Evolutionary conservation across 2,329 filamentous ascomycete genomes (phyloP).

Genomic region (Zymoseptoria passerinii): DNA sequence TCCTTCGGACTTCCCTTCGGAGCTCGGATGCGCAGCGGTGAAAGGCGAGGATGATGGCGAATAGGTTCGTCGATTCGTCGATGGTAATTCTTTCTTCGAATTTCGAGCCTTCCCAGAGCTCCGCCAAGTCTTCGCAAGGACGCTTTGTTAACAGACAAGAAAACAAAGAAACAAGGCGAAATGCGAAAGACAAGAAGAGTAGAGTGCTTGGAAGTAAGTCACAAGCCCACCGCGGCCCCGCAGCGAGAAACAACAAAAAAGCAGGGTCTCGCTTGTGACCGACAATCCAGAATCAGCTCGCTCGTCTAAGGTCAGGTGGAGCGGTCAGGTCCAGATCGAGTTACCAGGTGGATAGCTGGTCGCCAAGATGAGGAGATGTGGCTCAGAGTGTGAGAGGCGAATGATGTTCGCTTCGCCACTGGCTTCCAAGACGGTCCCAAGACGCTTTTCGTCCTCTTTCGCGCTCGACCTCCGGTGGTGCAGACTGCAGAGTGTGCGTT

Average conservation of each 20-base stretch:
- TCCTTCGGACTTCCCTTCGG: background rate
- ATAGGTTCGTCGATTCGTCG: background rate
- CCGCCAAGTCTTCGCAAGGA: background rate
- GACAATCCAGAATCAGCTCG: background rate
- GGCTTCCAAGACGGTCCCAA: too few relatives aligned
- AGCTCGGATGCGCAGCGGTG: background rate
- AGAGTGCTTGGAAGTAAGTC: background rate
- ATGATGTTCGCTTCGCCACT: background rate
- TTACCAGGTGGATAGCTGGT: too few relatives aligned
- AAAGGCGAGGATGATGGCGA: background rate
- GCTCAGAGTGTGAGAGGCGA: background rate
- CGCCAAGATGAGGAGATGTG: background rate
- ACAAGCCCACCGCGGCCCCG: background rate
- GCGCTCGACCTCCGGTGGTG: too few relatives aligned
- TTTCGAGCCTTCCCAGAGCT: background rate
- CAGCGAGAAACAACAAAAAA: background rate
- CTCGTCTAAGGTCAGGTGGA: background rate
- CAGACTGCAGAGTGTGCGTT: too few relatives aligned
- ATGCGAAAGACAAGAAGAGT: background rate
- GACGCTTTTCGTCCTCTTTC: background rate
- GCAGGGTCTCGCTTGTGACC: background rate
- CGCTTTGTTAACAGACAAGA: background rate
- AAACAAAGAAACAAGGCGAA: background rate
- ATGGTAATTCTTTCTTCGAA: background rate
- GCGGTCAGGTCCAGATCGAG: background rate